Base-by-base conservation (phyloP, 768 basidiomycete genomes). In the Mycena sanguinolenta region DNA sequence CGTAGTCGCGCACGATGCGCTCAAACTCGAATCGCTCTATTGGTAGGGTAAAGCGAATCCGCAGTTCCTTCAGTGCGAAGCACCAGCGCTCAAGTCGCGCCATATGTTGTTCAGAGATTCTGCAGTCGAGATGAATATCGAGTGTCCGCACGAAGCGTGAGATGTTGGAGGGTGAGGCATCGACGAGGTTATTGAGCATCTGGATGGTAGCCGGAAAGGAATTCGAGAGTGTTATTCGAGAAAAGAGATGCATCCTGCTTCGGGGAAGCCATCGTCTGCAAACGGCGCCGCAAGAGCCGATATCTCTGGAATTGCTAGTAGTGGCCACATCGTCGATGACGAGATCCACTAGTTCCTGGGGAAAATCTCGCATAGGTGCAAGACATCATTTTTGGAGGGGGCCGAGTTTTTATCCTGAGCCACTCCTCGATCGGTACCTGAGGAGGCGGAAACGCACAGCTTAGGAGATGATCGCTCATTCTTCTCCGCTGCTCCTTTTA, bases 211-310 rank as follows among this genome's bases (percentile, higher is more conserved):
- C n/a, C 4, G 39, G 28, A n/a, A 27, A 14, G 25, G 50, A 6
- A 50, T 42, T 30, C 12, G 53, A 55, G 30, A 64, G 53, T 12
- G n/a, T 30, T 38, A 55, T 42, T 16, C 14, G 36, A 28, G 54
- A 65, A 39, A 44, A 57, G 10, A 64, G 54, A 57, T 64, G 54
- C n/a, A 39, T 46, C 16, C 63, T 30, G 27, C 42, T 44, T 12
- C 63, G 39, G 1, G 54, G 63, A 12, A 58, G 27, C 54, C 63
- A 65, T 57, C 25, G 63, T 27, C 63, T 65, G 63, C 63, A 65
- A 28, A 65, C 38, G 55, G 17, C 14, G n/a, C 63, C 63, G 30
- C 54, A 65, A 0, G 52, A 12, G 21, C 55, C 32, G 28, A 57
- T 30, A 58, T 65, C 63, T 21, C 6, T 46, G 44, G 14, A 32